Percentiles rank a stretch among this genome's conserved stretches.
Conservation (phyloP, 73 alveolate species). For the Strombidium stylifer region DNA sequence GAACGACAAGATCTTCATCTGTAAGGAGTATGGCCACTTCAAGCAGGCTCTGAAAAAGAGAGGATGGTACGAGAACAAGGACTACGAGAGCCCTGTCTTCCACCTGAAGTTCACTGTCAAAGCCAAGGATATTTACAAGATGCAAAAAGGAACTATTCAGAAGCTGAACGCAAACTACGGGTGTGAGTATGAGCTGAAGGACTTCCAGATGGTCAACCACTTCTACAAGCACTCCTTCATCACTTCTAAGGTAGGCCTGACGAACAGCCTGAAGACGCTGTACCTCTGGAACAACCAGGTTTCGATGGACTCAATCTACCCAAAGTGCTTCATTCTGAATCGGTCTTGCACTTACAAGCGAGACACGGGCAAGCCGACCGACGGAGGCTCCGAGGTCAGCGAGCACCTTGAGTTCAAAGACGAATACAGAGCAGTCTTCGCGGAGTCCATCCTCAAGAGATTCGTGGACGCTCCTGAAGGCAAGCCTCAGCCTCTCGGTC, state of each 20-base stretch:
- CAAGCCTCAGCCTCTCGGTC: too few species aligned
- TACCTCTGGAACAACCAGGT: background rate
- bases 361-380: background rate
- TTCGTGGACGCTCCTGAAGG: background rate
- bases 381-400: too few species aligned
- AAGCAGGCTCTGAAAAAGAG: slow-evolving; percentile 77
- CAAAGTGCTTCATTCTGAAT: slow-evolving; percentile 18
- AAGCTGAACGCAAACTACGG: slow-evolving; percentile 11
- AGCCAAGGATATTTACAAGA: too few species aligned
- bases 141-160: too few species aligned
- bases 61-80: slow-evolving; percentile 95
- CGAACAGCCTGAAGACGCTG: background rate
- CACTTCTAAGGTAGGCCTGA: background rate
- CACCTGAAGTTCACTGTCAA: slow-evolving; percentile 65
- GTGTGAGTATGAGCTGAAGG: slow-evolving; percentile 10
- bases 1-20: slow-evolving; percentile 67
- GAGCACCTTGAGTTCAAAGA: too few species aligned
- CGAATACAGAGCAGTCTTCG: slow-evolving; percentile 19
- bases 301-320: slow-evolving; percentile 57
- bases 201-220: slow-evolving; percentile 8
- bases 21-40: slow-evolving; percentile 88
- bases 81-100: slow-evolving; percentile 75
- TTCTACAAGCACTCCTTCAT: background rate
- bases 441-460: background rate
- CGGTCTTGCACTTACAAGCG: background rate